These are phyloP conservation scores for Echeveria elegans DNA, from an alignment of 164 flowering plant species.

Conservation along the genomic window DNA sequence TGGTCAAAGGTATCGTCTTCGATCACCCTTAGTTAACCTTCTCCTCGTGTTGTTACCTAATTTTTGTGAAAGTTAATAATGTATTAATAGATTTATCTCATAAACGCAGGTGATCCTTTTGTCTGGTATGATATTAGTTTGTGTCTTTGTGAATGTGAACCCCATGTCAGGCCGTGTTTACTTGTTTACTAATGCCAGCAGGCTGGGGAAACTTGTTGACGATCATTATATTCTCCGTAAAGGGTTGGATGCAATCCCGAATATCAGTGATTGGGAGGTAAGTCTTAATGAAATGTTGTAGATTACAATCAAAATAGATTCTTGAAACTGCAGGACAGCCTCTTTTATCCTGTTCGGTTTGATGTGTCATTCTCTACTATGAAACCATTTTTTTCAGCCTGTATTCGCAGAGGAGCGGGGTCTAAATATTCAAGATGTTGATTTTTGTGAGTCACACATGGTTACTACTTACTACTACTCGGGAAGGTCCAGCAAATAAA, in stretches of 20 bases:
- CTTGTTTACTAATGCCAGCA: conserved; percentile 79
- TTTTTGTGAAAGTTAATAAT: conserved; percentile 11
- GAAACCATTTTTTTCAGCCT: conserved; percentile 28
- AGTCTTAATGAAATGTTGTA: conserved; percentile 8
- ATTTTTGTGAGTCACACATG: conserved; percentile 64
- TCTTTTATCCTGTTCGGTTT: background rate
- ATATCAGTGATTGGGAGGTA: conserved; percentile 74
- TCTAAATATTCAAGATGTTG: conserved; percentile 62
- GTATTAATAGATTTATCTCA: conserved; percentile 61
- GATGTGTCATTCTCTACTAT: background rate
- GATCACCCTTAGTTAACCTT: background rate
- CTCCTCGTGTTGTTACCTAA: conserved; percentile 3
- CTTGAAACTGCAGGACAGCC: background rate
- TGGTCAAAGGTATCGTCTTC: conserved; percentile 59
- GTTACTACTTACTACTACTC: conserved; percentile 49
- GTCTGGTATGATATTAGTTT: conserved; percentile 63
- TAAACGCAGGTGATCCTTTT: conserved; percentile 82
- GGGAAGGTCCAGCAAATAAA: conserved; percentile 37
- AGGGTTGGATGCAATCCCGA: conserved; percentile 37
- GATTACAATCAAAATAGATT: background rate
- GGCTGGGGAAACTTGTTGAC: conserved; percentile 49
- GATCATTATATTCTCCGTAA: conserved; percentile 67
- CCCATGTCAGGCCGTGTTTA: conserved; percentile 61
- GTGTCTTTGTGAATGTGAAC: conserved; percentile 78
- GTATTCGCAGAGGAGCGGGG: conserved; percentile 56